Evolutionary conservation across 2,329 filamentous ascomycete species (phyloP), one percentile per base, ranked within the genome.

Genomic region (Bipolaris zeicola): DNA sequence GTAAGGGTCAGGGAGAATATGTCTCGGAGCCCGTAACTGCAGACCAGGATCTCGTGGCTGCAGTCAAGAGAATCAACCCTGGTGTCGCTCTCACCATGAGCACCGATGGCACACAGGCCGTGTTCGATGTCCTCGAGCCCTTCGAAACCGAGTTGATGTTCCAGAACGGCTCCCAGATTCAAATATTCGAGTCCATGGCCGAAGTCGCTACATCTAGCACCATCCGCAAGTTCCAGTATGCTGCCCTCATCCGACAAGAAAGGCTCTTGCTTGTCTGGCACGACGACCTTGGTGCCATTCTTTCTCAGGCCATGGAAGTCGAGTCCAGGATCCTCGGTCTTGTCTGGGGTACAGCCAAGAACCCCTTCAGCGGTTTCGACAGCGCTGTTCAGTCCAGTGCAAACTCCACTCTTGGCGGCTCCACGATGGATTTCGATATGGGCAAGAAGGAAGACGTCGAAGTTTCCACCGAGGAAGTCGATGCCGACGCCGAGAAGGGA

Each of bases 191-290:
- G 16, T 81, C 77, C 3, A 71, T 82, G 57, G 71, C 72, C 3
- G 75, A 77, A 14, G 74, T 79, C 37, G 72, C 73, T 3, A 73
- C 76, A 24, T 76, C 79, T 4, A 64, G 50, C 46, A 73, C 89
- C 2, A 82, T 89, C 56, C 92, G 91, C 52, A 92, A 92, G 73
- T 86, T 90, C 72, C 90, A 93, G 71, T 92, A 90, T 66, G 90
- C 89, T 5, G 90, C 90, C 14, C 92, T 93, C 68, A 83, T 93
- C 42, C 87, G 88, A 1, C 85, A 85, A 0, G 88, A 91, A 61
- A 85, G 85, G 5, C 79, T 92, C 3, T 78, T 93, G 1, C 80
- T 93, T 1, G 89, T 93, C 1, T 93, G 90, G 90, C 90, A 93
- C 59, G 90, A 93, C 65, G 89, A 92, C 52, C 84, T 89, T 1